phyloP scores from a whole-genome alignment of 768 basidiomycete genomes.

The Obba rivulosa region DNA sequence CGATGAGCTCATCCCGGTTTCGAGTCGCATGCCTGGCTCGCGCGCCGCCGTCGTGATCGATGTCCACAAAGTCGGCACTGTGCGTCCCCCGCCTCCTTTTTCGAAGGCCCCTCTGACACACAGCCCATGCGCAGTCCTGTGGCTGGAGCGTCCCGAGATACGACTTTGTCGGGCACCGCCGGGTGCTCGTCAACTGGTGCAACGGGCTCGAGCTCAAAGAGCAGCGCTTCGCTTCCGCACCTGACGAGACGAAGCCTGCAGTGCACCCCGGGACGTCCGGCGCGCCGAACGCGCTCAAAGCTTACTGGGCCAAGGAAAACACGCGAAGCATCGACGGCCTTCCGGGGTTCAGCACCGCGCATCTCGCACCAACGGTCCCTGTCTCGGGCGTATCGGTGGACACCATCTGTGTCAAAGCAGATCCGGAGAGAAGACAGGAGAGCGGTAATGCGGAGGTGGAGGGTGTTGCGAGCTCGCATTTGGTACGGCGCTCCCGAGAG shows the following conservation, averaged over 20 bases:
- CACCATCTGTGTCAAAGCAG: too few relatives aligned
- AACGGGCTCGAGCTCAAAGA: constrained; percentile 40
- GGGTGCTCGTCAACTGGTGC: constrained; percentile 41
- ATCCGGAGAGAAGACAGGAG: too few relatives aligned
- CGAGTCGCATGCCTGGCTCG: constrained; percentile 47
- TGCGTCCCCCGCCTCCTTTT: constrained; percentile 17
- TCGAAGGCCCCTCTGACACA: constrained; percentile 8
- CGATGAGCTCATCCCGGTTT: constrained; percentile 41
- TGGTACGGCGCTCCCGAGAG: too few relatives aligned
- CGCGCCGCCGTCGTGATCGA: constrained; percentile 57
- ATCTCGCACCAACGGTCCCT: too few relatives aligned
- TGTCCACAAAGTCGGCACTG: constrained; percentile 49
- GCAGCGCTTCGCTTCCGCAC: constrained; percentile 16
- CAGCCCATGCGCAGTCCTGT: too few relatives aligned
- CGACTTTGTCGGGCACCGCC: constrained; percentile 50
- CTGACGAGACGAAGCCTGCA: too few relatives aligned
- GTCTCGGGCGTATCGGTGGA: too few relatives aligned
- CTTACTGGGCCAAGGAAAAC: constrained; percentile 52
- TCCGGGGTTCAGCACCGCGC: constrained; percentile 37
- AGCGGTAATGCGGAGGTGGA: too few relatives aligned
- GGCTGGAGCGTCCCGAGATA: constrained; percentile 61
- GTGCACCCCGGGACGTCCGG: not conserved
- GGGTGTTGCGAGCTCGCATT: too few relatives aligned
- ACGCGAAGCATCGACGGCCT: constrained; percentile 51
- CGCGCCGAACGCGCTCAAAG: constrained; percentile 40